phyloP scores from a whole-genome alignment of 192 early-diverging fungal genomes.

The Tieghemiomyces parasiticus region DNA sequence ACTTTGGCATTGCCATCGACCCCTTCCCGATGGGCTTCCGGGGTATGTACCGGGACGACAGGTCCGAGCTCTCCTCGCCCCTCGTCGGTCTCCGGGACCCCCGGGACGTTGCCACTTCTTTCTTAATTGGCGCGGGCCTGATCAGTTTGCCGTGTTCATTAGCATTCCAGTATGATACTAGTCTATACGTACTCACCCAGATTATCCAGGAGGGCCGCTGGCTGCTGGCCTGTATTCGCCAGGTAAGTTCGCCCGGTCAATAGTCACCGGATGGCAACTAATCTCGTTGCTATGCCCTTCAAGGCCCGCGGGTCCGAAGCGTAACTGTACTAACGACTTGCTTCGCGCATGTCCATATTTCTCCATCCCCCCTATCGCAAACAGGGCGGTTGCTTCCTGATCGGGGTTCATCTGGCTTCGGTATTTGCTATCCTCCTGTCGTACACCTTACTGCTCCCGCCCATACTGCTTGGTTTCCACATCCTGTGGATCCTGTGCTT shows the following conservation, averaged over 20 bases:
- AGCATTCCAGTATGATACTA: constrained; percentile 85
- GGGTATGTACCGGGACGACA: constrained; percentile 12
- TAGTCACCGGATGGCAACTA: too few species aligned
- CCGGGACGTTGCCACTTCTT: constrained; percentile 38
- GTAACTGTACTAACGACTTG: too few species aligned
- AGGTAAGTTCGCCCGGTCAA: too few species aligned
- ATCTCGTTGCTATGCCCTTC: too few species aligned
- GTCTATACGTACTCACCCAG: constrained; percentile 88
- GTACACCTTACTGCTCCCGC: constrained; percentile 62
- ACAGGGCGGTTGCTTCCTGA: constrained; percentile 52
- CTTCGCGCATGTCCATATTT: too few species aligned
- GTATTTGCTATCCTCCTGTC: constrained; percentile 49
- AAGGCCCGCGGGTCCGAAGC: too few species aligned
- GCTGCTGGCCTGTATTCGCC: constrained; percentile 46
- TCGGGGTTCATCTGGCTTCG: constrained; percentile 49
- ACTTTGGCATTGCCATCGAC: constrained; percentile 69
- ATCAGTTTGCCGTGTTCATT: constrained; percentile 80
- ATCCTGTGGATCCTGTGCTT: constrained; percentile 84
- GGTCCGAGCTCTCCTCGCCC: constrained; percentile 9
- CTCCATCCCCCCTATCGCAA: too few species aligned
- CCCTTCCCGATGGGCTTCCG: constrained; percentile 47
- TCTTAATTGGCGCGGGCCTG: constrained; percentile 70
- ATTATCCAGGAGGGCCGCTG: constrained; percentile 83
- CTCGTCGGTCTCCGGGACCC: constrained; percentile 25
- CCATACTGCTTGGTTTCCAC: constrained; percentile 73